Conservation (phyloP, 176 grass and related monocot species). For the Hsuehochloa calcarea region DNA sequence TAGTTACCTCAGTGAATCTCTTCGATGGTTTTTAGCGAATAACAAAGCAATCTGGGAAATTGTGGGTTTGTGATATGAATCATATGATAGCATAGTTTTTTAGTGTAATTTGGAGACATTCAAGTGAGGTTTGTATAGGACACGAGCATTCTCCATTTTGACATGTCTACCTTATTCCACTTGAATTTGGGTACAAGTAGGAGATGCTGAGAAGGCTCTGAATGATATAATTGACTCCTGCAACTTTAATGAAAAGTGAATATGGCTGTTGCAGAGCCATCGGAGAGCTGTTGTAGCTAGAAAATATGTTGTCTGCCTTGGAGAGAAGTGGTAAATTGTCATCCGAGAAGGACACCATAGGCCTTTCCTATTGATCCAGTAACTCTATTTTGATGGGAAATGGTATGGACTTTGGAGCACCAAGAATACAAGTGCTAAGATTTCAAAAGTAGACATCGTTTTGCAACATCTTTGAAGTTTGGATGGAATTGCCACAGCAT, state of each 20-base stretch:
- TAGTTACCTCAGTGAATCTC: neutral
- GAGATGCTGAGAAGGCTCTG: neutral
- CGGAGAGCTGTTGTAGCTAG: too few relatives aligned
- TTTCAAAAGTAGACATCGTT: neutral
- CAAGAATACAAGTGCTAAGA: neutral
- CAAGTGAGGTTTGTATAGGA: neutral
- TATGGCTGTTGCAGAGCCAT: neutral
- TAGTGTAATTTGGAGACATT: neutral
- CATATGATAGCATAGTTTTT: neutral
- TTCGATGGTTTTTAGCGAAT: neutral
- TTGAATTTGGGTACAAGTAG: neutral
- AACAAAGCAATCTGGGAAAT: neutral
- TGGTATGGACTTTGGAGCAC: neutral
- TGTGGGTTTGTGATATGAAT: neutral
- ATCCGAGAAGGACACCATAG: neutral
- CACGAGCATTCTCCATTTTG: neutral
- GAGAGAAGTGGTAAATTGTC: too few relatives aligned
- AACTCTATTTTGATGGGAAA: neutral
- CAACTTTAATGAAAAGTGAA: neutral
- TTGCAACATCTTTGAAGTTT: neutral
- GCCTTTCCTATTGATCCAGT: neutral
- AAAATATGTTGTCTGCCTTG: too few relatives aligned
- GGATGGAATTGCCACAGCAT: neutral
- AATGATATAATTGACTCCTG: neutral
- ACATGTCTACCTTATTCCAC: neutral